Percentiles rank a stretch among this genome's conserved stretches.
Evolutionary conservation across 202 grass and related monocot species (phyloP).

Genomic region (Saccharum hybrid): DNA sequence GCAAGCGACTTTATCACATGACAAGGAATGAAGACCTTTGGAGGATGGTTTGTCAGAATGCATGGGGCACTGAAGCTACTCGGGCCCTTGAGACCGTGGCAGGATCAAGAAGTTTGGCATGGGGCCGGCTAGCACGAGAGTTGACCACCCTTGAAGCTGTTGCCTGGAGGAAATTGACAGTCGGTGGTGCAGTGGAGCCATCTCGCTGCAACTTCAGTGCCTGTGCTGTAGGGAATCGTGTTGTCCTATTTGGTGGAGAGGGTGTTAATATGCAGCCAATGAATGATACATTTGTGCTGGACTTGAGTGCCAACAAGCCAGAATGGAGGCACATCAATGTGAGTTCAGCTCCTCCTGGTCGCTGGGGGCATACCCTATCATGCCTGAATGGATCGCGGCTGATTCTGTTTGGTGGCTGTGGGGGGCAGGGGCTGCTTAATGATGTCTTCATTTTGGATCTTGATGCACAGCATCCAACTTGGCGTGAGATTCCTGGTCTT

Average conservation of each 20-base stretch:
- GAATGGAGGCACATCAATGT: slow-evolving; percentile 95
- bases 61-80: slow-evolving; percentile 80
- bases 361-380: slow-evolving; percentile 89
- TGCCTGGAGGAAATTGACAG: slow-evolving; percentile 78
- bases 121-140: slow-evolving; percentile 81
- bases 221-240: slow-evolving; percentile 87
- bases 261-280: slow-evolving; percentile 93
- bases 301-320: slow-evolving; percentile 77
- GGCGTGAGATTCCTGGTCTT: slow-evolving; percentile 80
- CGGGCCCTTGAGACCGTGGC: slow-evolving; percentile 70
- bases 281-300: slow-evolving; percentile 97
- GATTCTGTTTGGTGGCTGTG: slow-evolving; percentile 88
- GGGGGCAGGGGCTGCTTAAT: slow-evolving; percentile 86
- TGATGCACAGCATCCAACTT: slow-evolving; percentile 86
- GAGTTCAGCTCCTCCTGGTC: slow-evolving; percentile 78
- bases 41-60: slow-evolving; percentile 97
- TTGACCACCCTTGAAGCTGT: slow-evolving; percentile 89
- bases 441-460: slow-evolving; percentile 97
- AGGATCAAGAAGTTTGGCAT: slow-evolving; percentile 81
- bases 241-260: slow-evolving; percentile 96
- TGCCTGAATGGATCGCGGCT: slow-evolving; percentile 86
- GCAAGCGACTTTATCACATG: slow-evolving; percentile 67
- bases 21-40: slow-evolving; percentile 94
- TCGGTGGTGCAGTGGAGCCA: slow-evolving; percentile 86
- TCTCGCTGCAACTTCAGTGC: slow-evolving; percentile 97